Evolutionary conservation across 1,284 basidiomycete species (phyloP).

Genomic region (Cutaneotrichosporon sp.): DNA sequence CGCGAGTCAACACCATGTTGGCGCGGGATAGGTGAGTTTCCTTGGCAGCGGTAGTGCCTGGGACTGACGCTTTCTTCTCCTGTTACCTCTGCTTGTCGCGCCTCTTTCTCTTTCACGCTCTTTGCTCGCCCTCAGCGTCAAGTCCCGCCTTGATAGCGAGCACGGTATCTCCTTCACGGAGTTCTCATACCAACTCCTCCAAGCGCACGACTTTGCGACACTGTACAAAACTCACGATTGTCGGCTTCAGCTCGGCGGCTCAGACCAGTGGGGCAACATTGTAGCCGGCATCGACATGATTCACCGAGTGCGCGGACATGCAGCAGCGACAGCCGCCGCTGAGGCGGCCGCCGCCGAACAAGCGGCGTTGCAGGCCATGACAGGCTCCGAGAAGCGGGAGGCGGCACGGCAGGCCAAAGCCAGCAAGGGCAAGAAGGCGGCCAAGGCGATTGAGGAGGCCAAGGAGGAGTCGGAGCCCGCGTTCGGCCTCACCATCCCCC

Average conservation of each 20-base stretch:
- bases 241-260: constrained; percentile 87
- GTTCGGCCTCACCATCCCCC: constrained; percentile 85
- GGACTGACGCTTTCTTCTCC: no score
- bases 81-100: no score
- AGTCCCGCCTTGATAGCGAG: constrained; percentile 61
- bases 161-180: constrained; percentile 93
- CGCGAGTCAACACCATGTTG: constrained; percentile 84
- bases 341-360: constrained; percentile 16
- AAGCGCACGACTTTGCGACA: constrained; percentile 89
- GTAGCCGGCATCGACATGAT: constrained; percentile 87
- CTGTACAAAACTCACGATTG: constrained; percentile 65
- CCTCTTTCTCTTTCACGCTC: no score
- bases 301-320: constrained; percentile 49
- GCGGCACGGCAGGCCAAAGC: constrained; percentile 16
- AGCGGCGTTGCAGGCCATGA: constrained; percentile 18
- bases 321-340: constrained; percentile 21
- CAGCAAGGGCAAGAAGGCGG: constrained; percentile 6
- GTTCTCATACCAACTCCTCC: constrained; percentile 93
- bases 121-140: no score
- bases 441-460: background rate
- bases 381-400: background rate
- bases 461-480: constrained; percentile 49
- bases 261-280: constrained; percentile 99
- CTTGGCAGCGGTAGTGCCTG: no score
- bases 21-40: constrained; percentile 81